Evolutionary conservation across 2,329 filamentous ascomycete genomes (phyloP), one percentile per base, ranked within the genome.

Genomic region (Colletotrichum spinosum): DNA sequence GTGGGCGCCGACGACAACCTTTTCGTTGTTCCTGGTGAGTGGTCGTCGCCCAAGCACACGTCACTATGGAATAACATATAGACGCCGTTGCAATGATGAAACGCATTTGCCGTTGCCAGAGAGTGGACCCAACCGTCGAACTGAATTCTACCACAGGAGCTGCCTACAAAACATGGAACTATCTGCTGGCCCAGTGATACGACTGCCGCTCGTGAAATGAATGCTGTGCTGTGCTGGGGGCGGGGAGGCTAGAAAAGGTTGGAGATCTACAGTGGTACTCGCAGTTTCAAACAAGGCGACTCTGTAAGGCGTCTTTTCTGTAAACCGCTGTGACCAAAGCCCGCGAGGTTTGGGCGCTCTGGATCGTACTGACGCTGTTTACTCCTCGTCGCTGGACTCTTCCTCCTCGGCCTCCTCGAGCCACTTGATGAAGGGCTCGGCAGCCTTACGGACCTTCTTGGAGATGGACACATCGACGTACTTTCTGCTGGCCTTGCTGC

Each of bases 401-500:
- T 92, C 90, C 69, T 91, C 89, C 78, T 94, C 92, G 58, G 94
- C 94, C 79, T 92, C 93, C 72, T 93, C 88, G 64, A 98, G 93
- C 95, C 94, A 98, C 73, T 90, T 92, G 75, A 97, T 86, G 87
- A 99, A 99, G 69, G 92, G 90, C 84, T 97, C 92, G 58, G 96
- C 94, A 70, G 93, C 92, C 85, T 97, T 95, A 64, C 70, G 68
- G 41, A 72, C 68, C 38, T 67, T 70, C 44, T 67, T 68, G 42
- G 71, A 72, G 45, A 52, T 65, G 53, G 70, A 64, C 13, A 72
- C 57, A 25, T 70, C 69, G 45, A 68, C 92, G 78, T 98, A 98
- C 84, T 97, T 97, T 90, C 97, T 97, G 88, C 93, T 97, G 65
- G 95, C 94, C 86, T 96, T 97, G 76, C 88, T 86, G 70, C 94